phyloP scores from a whole-genome alignment of 257 asterid genomes.

The Haberlea rhodopensis region DNA sequence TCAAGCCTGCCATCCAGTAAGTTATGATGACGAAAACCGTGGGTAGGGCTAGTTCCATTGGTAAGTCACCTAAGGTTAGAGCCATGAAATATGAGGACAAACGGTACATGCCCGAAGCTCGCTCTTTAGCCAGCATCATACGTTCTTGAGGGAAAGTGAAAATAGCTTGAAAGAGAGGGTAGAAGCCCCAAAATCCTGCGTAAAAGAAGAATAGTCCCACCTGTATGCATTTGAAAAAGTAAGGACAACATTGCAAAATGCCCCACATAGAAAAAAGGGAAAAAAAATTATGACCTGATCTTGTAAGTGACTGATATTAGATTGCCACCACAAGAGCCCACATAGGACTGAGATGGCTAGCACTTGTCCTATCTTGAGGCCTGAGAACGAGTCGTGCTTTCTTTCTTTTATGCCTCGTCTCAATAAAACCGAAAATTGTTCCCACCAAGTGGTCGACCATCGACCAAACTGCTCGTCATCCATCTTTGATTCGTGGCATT shows the following conservation, averaged over 20 bases:
- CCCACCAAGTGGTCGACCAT: constrained; percentile 61
- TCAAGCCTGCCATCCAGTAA: constrained; percentile 59
- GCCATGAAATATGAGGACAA: constrained; percentile 64
- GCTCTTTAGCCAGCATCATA: constrained; percentile 51
- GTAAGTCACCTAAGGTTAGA: constrained; percentile 47
- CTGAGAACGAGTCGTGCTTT: constrained; percentile 43
- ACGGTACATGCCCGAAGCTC: constrained; percentile 57
- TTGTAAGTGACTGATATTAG: constrained; percentile 41
- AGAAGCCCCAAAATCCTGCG: constrained; percentile 53
- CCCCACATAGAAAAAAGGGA: neutral
- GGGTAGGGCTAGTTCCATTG: constrained; percentile 57
- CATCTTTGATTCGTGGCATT: neutral
- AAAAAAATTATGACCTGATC: constrained; percentile 39
- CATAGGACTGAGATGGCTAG: constrained; percentile 30
- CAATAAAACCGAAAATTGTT: constrained; percentile 46
- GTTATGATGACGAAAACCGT: constrained; percentile 35
- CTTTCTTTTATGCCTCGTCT: constrained; percentile 52
- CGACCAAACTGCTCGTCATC: constrained; percentile 5
- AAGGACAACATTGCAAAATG: neutral
- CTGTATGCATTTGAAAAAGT: constrained; percentile 34
- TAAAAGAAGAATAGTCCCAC: constrained; percentile 44
- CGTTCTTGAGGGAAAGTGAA: constrained; percentile 55
- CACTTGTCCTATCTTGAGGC: constrained; percentile 46
- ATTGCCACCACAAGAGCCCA: constrained; percentile 56
- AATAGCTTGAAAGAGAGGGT: constrained; percentile 51